Base-by-base conservation (phyloP, 2,329 filamentous ascomycete genomes). In the Diaporthe vaccinii region DNA sequence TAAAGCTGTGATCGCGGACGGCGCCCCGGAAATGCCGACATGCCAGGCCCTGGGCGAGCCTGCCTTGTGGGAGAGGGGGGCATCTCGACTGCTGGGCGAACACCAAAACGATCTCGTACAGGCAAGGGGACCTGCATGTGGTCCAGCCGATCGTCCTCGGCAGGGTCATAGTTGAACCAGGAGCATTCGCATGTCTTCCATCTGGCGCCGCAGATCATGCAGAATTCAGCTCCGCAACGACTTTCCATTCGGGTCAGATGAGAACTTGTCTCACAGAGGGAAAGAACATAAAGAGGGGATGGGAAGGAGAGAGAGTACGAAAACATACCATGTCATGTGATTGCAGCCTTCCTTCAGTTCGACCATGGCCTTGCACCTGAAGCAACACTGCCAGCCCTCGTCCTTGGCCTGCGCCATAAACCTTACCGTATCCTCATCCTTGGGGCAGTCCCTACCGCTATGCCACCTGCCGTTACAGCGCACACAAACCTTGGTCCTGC, bases 151-250 rank as follows among this genome's bases (percentile, higher is more conserved):
- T 93, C 91, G 17, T 84, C 85, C 70, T 91, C 90, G 7, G 85
- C 82, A 4, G 82, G 78, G 36, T 91, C 88, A 79, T 92, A 90
- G 81, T 92, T 94, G 86, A 96, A 95, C 91, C 92, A 94, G 0
- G 94, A 93, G 78, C 95, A 98, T 72, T 94, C 91, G 81, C 95
- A 98, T 1, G 88, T 92, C 84, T 95, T 96, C 95, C 95, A 97
- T 79, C 93, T 93, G 44, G 87, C 82, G 31, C 94, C 95, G 81
- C 95, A 98, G 36, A 94, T 89, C 90, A 97, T 95, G 84, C 95
- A 98, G 80, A 97, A 97, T 79, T 97, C 90, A 39, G 94, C 94
- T 72, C 91, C 93, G 80, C 95, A 98, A 73, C 92, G 93, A 82
- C 93, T 86, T 76, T 78, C 78, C 59, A 74, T 75, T 28, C n/a